Conservation (phyloP, 148 eudicot species). For the Vaccinium myrtillus region DNA sequence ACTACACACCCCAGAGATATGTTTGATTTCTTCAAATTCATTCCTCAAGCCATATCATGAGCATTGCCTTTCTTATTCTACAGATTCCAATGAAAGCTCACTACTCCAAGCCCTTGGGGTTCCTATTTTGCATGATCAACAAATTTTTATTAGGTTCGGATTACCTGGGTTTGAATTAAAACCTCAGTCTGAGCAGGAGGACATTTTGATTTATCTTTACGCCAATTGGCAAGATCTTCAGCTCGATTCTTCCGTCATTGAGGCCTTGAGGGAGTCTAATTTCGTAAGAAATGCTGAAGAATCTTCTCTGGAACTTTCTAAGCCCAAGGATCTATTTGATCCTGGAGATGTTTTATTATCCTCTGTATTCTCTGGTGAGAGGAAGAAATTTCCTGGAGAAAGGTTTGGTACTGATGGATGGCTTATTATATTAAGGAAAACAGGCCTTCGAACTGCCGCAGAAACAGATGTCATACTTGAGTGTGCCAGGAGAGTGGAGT, state of each 20-base stretch:
- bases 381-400: slow-evolving; percentile 87
- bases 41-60: slow-evolving; percentile 81
- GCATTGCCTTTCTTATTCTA: slow-evolving; percentile 59
- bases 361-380: slow-evolving; percentile 85
- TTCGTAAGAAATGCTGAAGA: slow-evolving; percentile 85
- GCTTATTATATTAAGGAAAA: slow-evolving; percentile 76
- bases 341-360: slow-evolving; percentile 78
- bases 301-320: slow-evolving; percentile 56
- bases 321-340: slow-evolving; percentile 82
- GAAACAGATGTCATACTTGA: slow-evolving; percentile 88
- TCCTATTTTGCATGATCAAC: slow-evolving; percentile 76
- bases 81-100: slow-evolving; percentile 57
- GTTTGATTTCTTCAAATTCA: slow-evolving; percentile 78
- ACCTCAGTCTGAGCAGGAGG: slow-evolving; percentile 74
- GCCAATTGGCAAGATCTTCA: slow-evolving; percentile 88
- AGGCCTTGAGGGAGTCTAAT: slow-evolving; percentile 70
- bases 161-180: slow-evolving; percentile 76
- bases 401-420: slow-evolving; percentile 78
- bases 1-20: slow-evolving; percentile 56
- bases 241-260: slow-evolving; percentile 60
- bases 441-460: slow-evolving; percentile 70
- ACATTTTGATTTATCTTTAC: slow-evolving; percentile 71
- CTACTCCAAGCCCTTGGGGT: slow-evolving; percentile 81
- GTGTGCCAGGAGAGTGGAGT: slow-evolving; percentile 89
- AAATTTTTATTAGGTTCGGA: slow-evolving; percentile 79